Evolutionary conservation across 306 rosid species (phyloP), one percentile per base, ranked within the genome.

Genomic region (Nissolia schottii): DNA sequence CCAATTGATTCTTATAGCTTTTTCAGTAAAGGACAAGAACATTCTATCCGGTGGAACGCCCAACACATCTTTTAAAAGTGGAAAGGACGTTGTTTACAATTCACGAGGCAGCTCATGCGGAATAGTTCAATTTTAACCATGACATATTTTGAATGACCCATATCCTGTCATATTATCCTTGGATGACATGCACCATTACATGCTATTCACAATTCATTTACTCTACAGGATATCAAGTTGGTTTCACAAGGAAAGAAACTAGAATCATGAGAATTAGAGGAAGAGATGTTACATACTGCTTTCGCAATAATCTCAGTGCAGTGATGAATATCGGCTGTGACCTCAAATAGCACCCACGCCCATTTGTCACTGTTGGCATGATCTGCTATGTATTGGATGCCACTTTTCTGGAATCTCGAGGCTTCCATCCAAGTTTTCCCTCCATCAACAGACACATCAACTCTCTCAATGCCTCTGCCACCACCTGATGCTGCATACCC

Each of bases 291-390:
- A 76, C 95, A 38, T 91, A 89, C 97, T 40, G 96, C 98, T 91
- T 94, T 94, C 8, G 96, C 97, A 69, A 89, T 53, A 58, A 94
- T 87, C 86, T 89, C 91, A 0, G 84, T 89, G 84, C 80, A 78
- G 43, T 66, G 75, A 74, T 13, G 76, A 76, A 90, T 81, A 77
- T 90, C 92, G 29, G 81, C 73, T 1, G 75, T 77, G 82, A 83
- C 78, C 79, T 89, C 93, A 29, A 94, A 94, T 28, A 94, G 87
- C 79, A 94, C 97, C 98, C 98, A 94, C 41, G 97, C 98, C 98
- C 98, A 94, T 75, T 89, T 94, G 72, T 94, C 91, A 74, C 92
- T 80, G 79, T 77, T 75, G 60, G 71, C 70, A 51, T 75, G 79
- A 35, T 87, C 97, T 4, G 96, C 24, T 22, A 89, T 61, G 48